These are phyloP conservation scores for Penicillium crustosum DNA, from an alignment of 2,329 filamentous ascomycete genomes.

Conservation along the genomic window DNA sequence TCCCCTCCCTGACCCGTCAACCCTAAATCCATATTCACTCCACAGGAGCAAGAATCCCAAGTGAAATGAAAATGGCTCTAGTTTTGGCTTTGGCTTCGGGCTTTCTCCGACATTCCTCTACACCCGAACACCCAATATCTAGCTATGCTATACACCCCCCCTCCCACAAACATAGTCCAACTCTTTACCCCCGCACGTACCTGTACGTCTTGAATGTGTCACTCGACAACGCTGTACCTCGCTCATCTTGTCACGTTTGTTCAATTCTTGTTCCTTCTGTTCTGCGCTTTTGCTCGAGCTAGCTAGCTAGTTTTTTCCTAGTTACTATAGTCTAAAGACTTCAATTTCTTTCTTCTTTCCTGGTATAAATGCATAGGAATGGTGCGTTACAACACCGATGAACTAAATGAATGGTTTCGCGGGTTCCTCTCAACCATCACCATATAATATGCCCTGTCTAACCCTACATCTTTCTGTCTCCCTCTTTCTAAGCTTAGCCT, in stretches of 20 bases:
- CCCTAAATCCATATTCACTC: background rate
- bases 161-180: background rate
- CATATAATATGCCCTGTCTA: background rate
- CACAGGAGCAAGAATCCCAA: background rate
- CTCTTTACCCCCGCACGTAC: background rate
- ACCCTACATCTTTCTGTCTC: background rate
- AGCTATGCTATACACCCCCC: background rate
- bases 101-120: background rate
- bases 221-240: constrained; percentile 4
- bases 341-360: background rate
- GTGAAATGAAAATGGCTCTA: background rate
- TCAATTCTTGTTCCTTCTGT: constrained; percentile 2
- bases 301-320: constrained; percentile 11
- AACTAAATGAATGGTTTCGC: background rate
- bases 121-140: background rate
- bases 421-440: background rate
- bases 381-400: background rate
- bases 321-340: constrained; percentile 9
- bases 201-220: constrained; percentile 7
- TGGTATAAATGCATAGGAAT: background rate
- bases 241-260: constrained; percentile 1
- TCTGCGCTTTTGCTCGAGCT: constrained; percentile 1
- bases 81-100: background rate
- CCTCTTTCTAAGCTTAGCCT: background rate
- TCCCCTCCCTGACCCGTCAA: background rate